Evolutionary conservation across 352 stramenopile genomes (phyloP), one percentile per base, ranked within the genome.

Genomic region (Globisporangium sylvaticum): DNA sequence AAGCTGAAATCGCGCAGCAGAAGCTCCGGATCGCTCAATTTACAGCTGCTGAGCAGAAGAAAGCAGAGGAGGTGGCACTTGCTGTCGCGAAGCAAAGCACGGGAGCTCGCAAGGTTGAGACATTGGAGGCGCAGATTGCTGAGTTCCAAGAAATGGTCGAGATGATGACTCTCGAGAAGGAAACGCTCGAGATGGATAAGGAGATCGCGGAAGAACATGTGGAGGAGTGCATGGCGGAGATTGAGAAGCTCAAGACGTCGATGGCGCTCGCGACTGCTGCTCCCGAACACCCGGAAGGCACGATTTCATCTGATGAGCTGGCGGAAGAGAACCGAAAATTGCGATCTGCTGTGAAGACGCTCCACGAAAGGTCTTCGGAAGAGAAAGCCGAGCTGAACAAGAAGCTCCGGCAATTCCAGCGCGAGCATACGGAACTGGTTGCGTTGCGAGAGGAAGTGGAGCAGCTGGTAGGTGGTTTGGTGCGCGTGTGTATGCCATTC

Each of bases 111-210:
- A 92, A 89, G 58, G 70, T 93, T 9, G 88, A 95, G 34, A 68
- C 78, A 0, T 64, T 94, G 2, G 75, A 91, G 66, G 79, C 76
- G 24, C 81, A 94, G 59, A 59, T 93, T 9, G 73, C 72, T 8
- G 87, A 96, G 68, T 72, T 91, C 9, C 79, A 94, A 53, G 88
- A 93, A 34, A 87, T 90, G 79, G 77, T 96, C 10, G 89, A 96
- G 72, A 88, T 89, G 65, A 77, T 95, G 68, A 89, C 80, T 2
- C 76, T 96, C 25, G 89, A 96, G 48, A 95, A 95, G 65, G 89
- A 96, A 53, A 94, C 88, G 4, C 64, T 95, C 22, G 87, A 92
- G 53, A 92, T 94, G 86, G 87, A 96, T 58, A 93, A 94, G 58
- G 89, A 95, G 63, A 95, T 95, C 63, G 87, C 89, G 0, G 86